Evolutionary conservation across 192 early-diverging fungal genomes (phyloP).

Genomic region (Neocallimastix lanati): DNA sequence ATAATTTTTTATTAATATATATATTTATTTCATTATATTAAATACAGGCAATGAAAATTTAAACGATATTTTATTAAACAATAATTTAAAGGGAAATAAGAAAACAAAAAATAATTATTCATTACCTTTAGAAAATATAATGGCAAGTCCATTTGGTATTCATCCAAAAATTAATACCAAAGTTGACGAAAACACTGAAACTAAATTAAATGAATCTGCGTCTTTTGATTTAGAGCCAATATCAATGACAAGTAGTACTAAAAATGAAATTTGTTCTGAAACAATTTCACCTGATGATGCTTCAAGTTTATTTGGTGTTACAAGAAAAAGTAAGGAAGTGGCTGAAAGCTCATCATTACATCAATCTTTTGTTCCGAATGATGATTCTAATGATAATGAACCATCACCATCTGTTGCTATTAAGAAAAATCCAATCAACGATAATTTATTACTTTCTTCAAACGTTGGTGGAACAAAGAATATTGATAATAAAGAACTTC

Average conservation of each 20-base stretch:
- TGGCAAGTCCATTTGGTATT: not conserved
- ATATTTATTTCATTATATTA: not conserved
- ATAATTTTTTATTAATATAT: too few relatives aligned
- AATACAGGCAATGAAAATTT: not conserved
- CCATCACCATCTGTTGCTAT: not conserved
- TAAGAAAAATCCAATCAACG: not conserved
- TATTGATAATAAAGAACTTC: not conserved
- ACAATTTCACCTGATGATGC: not conserved
- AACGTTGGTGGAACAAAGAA: not conserved
- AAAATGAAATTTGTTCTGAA: not conserved
- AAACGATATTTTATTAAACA: not conserved
- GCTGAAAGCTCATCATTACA: not conserved
- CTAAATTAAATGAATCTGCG: not conserved
- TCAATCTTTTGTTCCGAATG: not conserved
- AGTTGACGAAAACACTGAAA: not conserved
- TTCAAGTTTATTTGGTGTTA: not conserved
- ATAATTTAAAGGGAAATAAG: not conserved
- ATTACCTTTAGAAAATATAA: not conserved
- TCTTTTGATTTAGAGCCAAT: not conserved
- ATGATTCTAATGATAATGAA: not conserved
- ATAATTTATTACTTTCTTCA: not conserved
- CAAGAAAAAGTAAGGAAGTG: not conserved
- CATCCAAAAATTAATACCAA: not conserved
- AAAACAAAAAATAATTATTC: not conserved
- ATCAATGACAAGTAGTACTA: not conserved